phyloP scores from a whole-genome alignment of 371 early-diverging fungal species.

The Rhizopus sp. region DNA sequence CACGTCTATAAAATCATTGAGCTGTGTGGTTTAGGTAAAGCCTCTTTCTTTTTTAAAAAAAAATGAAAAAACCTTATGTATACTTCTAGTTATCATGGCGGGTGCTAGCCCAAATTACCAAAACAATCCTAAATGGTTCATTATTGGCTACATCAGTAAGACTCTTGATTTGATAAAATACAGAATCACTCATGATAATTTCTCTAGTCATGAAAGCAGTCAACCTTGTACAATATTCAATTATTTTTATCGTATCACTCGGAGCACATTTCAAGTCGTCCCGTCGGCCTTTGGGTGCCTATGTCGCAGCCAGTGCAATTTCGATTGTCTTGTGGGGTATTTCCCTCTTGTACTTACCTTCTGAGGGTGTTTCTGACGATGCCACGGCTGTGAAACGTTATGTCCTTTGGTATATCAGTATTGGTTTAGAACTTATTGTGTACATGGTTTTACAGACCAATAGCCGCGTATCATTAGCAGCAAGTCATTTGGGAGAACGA shows the following conservation, averaged over 20 bases:
- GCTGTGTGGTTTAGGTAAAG: constrained; percentile 41
- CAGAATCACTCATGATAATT: background rate
- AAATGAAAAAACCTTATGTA: background rate
- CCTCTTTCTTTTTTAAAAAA: background rate
- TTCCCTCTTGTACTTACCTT: constrained; percentile 27
- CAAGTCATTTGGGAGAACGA: constrained; percentile 59
- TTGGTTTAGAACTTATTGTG: constrained; percentile 45
- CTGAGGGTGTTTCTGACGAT: constrained; percentile 10
- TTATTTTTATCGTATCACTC: constrained; percentile 27
- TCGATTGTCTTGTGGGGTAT: constrained; percentile 55
- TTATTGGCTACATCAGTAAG: constrained; percentile 52
- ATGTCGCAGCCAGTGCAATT: constrained; percentile 40
- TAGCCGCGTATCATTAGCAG: constrained; percentile 56
- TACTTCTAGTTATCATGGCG: constrained; percentile 42
- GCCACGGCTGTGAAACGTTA: constrained; percentile 23
- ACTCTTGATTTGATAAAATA: background rate
- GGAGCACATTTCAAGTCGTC: constrained; percentile 25
- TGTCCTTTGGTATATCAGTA: constrained; percentile 54
- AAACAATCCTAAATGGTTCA: constrained; percentile 35
- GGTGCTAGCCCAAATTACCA: constrained; percentile 36
- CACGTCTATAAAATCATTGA: constrained; percentile 52
- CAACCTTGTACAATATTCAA: constrained; percentile 36
- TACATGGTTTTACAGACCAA: constrained; percentile 45
- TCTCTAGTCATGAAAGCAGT: constrained; percentile 47
- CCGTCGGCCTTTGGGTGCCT: constrained; percentile 31